Conservation (phyloP, 371 early-diverging fungal genomes). For the Mycotypha africana region DNA sequence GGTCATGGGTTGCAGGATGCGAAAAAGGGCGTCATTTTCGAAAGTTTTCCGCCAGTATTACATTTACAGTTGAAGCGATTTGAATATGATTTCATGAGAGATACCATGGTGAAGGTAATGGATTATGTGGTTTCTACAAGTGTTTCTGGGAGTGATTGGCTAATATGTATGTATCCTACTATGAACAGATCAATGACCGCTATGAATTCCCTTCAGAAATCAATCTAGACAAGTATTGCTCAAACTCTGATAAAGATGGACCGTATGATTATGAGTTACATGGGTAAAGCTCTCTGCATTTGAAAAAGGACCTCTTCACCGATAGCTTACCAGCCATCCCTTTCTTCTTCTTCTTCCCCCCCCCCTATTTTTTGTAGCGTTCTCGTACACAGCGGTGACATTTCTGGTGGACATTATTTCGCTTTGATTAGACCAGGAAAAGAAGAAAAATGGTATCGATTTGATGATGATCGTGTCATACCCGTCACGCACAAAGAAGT, state of each 20-base stretch:
- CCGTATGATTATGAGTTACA: conserved; percentile 82
- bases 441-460: conserved; percentile 87
- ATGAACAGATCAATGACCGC: conserved; percentile 88
- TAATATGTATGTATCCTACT: background rate
- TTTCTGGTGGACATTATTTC: conserved; percentile 97
- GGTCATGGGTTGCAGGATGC: conserved; percentile 96
- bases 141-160: background rate
- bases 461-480: conserved; percentile 97
- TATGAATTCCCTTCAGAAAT: conserved; percentile 93
- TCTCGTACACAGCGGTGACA: conserved; percentile 96
- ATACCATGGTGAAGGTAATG: conserved; percentile 89
- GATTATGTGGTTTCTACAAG: too few species aligned
- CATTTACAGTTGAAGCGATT: conserved; percentile 98
- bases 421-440: conserved; percentile 81
- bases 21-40: conserved; percentile 94
- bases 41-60: conserved; percentile 93
- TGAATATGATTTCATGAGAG: conserved; percentile 94
- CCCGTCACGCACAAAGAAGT: conserved; percentile 86
- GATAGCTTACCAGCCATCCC: too few species aligned
- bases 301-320: too few species aligned
- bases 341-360: too few species aligned
- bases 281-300: conserved; percentile 70
- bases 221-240: conserved; percentile 86
- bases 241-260: conserved; percentile 56
- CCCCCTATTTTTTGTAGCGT: conserved; percentile 59